Conservation (phyloP, 805 yeast species). For the Ogataea ramenticola region DNA sequence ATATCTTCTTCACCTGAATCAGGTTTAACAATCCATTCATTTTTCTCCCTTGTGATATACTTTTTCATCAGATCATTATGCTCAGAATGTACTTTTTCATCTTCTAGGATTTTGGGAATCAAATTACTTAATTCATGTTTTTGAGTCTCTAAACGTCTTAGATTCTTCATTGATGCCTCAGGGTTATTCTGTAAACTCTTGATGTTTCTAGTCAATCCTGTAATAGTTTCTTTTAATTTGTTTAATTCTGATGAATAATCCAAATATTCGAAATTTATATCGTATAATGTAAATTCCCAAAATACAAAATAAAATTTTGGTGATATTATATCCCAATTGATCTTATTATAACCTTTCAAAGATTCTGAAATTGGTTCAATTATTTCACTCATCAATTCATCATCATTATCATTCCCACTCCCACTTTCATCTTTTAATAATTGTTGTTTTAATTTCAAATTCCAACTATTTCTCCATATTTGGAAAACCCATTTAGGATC, state of each 20-base stretch:
- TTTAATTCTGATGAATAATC: conserved; percentile 43
- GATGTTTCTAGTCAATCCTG: conserved; percentile 30
- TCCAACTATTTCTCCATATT: conserved; percentile 56
- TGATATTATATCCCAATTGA: conserved; percentile 24
- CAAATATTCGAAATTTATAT: conserved; percentile 46
- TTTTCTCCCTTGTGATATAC: conserved; percentile 23
- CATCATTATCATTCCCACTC: background rate
- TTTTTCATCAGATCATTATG: conserved; percentile 28
- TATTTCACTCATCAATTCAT: conserved; percentile 2
- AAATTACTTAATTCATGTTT: conserved; percentile 21
- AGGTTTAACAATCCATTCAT: conserved; percentile 27
- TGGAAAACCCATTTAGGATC: conserved; percentile 65
- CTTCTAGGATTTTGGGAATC: conserved; percentile 25
- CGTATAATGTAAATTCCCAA: conserved; percentile 71
- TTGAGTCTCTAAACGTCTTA: conserved; percentile 19
- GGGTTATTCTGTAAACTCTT: conserved; percentile 15
- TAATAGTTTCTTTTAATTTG: conserved; percentile 30
- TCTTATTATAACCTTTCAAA: conserved; percentile 5
- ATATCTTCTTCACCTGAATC: background rate
- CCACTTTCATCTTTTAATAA: background rate
- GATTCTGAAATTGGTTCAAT: conserved; percentile 9
- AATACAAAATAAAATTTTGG: conserved; percentile 46
- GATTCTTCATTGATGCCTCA: conserved; percentile 5
- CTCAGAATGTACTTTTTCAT: conserved; percentile 35
- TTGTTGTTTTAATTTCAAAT: conserved; percentile 17